Evolutionary conservation across 495 filamentous ascomycete species (phyloP).

Genomic region (Rhypophila decipiens): DNA sequence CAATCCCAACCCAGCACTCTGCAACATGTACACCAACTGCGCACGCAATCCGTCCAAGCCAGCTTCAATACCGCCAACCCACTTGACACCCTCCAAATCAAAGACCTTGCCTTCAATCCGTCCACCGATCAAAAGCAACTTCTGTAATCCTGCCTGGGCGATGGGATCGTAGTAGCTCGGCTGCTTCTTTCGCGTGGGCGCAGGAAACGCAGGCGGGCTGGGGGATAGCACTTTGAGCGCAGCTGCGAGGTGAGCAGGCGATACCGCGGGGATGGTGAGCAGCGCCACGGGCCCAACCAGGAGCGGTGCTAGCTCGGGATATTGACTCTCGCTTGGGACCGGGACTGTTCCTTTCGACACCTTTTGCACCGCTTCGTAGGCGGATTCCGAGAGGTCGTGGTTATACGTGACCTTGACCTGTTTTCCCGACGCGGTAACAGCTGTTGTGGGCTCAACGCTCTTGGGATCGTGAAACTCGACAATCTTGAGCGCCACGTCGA

Average conservation of each 20-base stretch:
- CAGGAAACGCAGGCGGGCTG: conserved; percentile 62
- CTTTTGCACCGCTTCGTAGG: conserved; percentile 52
- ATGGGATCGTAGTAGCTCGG: conserved; percentile 72
- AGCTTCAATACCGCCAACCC: conserved; percentile 78
- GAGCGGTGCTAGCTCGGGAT: conserved; percentile 61
- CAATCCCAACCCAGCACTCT: conserved; percentile 65
- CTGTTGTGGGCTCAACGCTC: conserved; percentile 14
- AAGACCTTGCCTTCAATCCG: conserved; percentile 76
- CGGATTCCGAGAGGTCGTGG: conserved; percentile 69
- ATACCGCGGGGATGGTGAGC: conserved; percentile 74
- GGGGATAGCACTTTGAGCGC: conserved; percentile 71
- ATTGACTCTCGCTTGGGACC: conserved; percentile 36
- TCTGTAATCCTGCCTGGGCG: conserved; percentile 75
- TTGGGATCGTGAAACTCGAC: conserved; percentile 79
- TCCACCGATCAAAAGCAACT: conserved; percentile 79
- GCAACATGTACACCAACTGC: conserved; percentile 72
- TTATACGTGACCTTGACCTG: conserved; percentile 41
- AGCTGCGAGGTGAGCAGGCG: conserved; percentile 72
- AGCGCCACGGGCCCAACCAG: conserved; percentile 73
- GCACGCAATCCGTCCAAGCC: conserved; percentile 76
- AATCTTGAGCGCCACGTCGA: conserved; percentile 73
- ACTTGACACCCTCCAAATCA: conserved; percentile 70
- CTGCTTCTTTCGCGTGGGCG: conserved; percentile 64
- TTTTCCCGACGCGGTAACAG: conserved; percentile 26
- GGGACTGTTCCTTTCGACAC: conserved; percentile 35